Base-by-base conservation (phyloP, 441 rosid genomes). In the Pelargonium citronellum region DNA sequence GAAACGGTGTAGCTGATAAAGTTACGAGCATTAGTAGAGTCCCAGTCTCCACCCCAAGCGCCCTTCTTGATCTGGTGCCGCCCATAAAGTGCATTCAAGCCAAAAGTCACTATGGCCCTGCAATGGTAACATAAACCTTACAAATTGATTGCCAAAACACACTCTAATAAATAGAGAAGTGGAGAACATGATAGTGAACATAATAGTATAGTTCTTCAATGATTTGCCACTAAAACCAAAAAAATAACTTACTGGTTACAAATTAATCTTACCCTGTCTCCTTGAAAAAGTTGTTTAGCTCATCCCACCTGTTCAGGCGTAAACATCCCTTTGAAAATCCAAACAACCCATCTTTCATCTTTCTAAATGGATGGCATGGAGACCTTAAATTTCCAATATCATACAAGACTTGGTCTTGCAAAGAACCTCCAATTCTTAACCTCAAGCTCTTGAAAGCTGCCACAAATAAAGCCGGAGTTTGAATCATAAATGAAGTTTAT, bases 301-400 rank as follows among this genome's bases (percentile, higher is more conserved):
- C 91, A 72, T 91, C 99, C 99, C 99, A 95, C 69, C 98, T 83
- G 9, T 82, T 81, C 98, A 92, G 86, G 64, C 69, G 97, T 73
- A 95, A 87, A 68, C 99, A 95, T 75, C 99, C 99, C 75, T 81
- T 84, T 10, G 99, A 90, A 86, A 92, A 95, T 51, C 97, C 97
- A 24, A 95, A 95, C 76, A 95, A 73, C 49, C 88, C 92, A 73
- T 69, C 82, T 64, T 81, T 74, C 83, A 79, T 85, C 77, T 80
- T 86, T 74, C 78, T 39, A 68, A 95, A 95, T 22, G 89, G 96
- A 81, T 76, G 88, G 77, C 99, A 95, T 51, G 89, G 95, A 82
- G 82, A 68, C 72, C 75, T 80, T 75, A 80, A 78, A 63, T 70
- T 66, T 74, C 91, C 97, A 9, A 89, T 84, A 76, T 89, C 88